A percentile compares a stretch with the other conserved stretches of the same genome.
phyloP scores from a whole-genome alignment of 2,329 filamentous ascomycete species.

The Cytospora leucostoma region DNA sequence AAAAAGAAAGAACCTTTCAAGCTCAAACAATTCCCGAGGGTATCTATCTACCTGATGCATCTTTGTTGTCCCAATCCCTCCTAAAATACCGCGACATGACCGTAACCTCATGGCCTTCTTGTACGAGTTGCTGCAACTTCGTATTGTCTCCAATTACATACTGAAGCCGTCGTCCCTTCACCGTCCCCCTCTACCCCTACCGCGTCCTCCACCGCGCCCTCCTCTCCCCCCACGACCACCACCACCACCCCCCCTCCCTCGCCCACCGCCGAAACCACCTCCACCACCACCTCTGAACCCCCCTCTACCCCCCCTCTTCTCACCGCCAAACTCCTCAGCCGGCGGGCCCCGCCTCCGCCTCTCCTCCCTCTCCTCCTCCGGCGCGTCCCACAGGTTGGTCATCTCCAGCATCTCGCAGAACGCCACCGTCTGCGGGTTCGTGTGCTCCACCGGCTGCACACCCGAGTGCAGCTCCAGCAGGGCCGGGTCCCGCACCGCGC shows the following conservation, averaged over 20 bases:
- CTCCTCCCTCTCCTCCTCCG: conserved; percentile 66
- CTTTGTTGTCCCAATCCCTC: background rate
- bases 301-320: conserved; percentile 27
- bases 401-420: conserved; percentile 82
- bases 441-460: conserved; percentile 76
- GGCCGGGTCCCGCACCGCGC: conserved; percentile 38
- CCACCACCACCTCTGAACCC: conserved; percentile 34
- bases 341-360: conserved; percentile 61
- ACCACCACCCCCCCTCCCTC: conserved; percentile 41
- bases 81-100: background rate
- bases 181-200: conserved; percentile 43
- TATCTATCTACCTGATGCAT: conserved; percentile 15
- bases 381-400: conserved; percentile 72
- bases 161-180: conserved; percentile 34
- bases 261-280: conserved; percentile 35
- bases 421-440: conserved; percentile 78
- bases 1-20: background rate
- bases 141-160: background rate
- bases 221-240: conserved; percentile 37
- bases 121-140: background rate
- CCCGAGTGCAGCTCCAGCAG: conserved; percentile 40
- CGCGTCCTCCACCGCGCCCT: conserved; percentile 39
- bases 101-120: background rate
- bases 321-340: conserved; percentile 37
- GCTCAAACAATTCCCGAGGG: conserved; percentile 1